Percentiles rank a stretch among this genome's conserved stretches.
These are phyloP conservation scores for Leptographium flavum DNA, from an alignment of 2,329 filamentous ascomycete species.

Conservation along the genomic window DNA sequence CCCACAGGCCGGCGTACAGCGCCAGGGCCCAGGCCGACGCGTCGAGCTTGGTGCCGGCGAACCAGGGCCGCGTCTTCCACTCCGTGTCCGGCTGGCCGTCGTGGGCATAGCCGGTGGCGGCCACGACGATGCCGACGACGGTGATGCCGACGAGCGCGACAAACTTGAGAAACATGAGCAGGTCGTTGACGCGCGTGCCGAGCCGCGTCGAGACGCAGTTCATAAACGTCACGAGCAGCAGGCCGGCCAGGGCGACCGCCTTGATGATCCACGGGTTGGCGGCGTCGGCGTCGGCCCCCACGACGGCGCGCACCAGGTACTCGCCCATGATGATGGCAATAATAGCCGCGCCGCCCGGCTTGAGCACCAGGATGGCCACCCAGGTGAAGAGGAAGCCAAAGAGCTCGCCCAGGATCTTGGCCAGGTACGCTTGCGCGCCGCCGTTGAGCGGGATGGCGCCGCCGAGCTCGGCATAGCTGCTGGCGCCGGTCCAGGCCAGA, in stretches of 20 bases:
- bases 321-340: constrained; percentile 97
- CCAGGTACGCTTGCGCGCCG: constrained; percentile 82
- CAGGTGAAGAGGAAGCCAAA: constrained; percentile 91
- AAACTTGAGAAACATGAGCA: constrained; percentile 97
- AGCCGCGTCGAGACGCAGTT: constrained; percentile 87
- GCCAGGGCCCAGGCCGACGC: constrained; percentile 85
- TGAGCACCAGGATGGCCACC: constrained; percentile 87
- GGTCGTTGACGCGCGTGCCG: constrained; percentile 73
- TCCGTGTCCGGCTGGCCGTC: constrained; percentile 62
- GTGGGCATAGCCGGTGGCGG: constrained; percentile 67
- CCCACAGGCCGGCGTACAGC: constrained; percentile 90
- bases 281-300: constrained; percentile 72
- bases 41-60: constrained; percentile 67
- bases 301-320: constrained; percentile 77
- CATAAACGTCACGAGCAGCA: constrained; percentile 64
- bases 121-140: constrained; percentile 77
- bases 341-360: constrained; percentile 86
- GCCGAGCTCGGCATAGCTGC: constrained; percentile 69
- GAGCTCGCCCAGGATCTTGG: constrained; percentile 92
- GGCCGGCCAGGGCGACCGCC: constrained; percentile 61
- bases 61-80: constrained; percentile 84
- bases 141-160: constrained; percentile 77
- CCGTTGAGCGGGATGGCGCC: constrained; percentile 93
- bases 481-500: constrained; percentile 49
- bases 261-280: constrained; percentile 86